Evolutionary conservation across 2,329 filamentous ascomycete genomes (phyloP).

Genomic region (Hypoxylon sp.): DNA sequence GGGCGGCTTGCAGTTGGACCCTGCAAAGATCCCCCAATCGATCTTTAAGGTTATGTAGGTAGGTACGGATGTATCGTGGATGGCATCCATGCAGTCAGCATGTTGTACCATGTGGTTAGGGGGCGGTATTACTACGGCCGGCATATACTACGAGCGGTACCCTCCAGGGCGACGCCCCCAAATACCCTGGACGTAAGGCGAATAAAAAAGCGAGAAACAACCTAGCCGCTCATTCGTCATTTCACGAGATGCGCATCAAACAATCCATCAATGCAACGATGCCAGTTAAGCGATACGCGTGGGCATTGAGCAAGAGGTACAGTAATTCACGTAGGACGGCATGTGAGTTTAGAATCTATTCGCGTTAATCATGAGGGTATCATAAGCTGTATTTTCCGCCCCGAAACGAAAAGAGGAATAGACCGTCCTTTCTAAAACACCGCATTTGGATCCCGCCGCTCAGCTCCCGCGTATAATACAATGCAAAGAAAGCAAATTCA

Average conservation of each 20-base stretch:
- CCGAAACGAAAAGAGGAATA: background rate
- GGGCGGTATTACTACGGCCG: background rate
- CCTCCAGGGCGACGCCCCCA: background rate
- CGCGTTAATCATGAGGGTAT: constrained; percentile 28
- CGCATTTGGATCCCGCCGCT: background rate
- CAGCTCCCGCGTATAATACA: background rate
- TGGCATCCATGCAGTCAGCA: background rate
- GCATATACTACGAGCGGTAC: background rate
- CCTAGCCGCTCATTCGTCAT: background rate
- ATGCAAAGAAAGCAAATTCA: constrained; percentile 13
- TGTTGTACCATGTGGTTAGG: too few relatives aligned
- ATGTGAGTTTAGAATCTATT: background rate
- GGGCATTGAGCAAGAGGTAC: background rate
- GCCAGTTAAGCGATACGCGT: background rate
- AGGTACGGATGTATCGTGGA: too few relatives aligned
- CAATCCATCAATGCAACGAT: background rate
- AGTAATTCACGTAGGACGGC: background rate
- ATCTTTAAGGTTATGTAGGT: too few relatives aligned
- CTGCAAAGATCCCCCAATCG: background rate
- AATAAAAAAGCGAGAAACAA: background rate
- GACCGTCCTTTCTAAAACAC: background rate
- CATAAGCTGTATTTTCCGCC: constrained; percentile 25
- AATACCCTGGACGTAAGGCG: background rate
- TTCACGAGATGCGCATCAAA: background rate
- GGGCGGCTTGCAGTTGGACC: background rate